Percentiles rank a stretch among this genome's conserved stretches.
phyloP scores from a whole-genome alignment of 306 rosid species.

The Vigna unguiculata region DNA sequence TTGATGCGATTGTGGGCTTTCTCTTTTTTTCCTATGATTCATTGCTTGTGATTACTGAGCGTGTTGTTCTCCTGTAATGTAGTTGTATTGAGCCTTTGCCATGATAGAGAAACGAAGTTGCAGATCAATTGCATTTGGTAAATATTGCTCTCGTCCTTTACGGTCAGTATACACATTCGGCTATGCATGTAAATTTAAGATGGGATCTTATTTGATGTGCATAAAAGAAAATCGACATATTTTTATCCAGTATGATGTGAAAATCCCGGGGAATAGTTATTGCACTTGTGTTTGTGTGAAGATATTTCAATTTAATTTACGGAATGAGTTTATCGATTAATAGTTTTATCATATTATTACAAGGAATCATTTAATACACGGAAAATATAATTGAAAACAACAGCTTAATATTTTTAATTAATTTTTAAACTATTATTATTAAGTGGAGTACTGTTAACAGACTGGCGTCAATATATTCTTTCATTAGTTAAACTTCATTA shows the following conservation, averaged over 20 bases:
- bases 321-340: background rate
- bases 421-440: background rate
- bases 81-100: conserved; percentile 33
- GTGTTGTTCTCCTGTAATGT: conserved; percentile 33
- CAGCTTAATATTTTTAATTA: background rate
- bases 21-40: background rate
- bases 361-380: background rate
- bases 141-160: background rate
- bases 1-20: conserved; percentile 22
- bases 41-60: conserved; percentile 23
- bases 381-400: too few relatives aligned
- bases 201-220: background rate
- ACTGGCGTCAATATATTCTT: background rate
- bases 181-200: background rate
- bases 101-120: conserved; percentile 12
- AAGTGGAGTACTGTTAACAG: background rate
- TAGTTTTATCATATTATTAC: background rate
- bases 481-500: too few relatives aligned
- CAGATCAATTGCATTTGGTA: conserved; percentile 10
- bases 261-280: background rate
- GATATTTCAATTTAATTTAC: too few relatives aligned
- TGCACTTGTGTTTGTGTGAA: background rate
- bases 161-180: background rate
- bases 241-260: background rate
- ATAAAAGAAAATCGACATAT: background rate